A percentile compares a stretch with the other conserved stretches of the same genome.
Evolutionary conservation across 495 filamentous ascomycete genomes (phyloP).

Genomic region (Pyrenopolyporus hunteri): DNA sequence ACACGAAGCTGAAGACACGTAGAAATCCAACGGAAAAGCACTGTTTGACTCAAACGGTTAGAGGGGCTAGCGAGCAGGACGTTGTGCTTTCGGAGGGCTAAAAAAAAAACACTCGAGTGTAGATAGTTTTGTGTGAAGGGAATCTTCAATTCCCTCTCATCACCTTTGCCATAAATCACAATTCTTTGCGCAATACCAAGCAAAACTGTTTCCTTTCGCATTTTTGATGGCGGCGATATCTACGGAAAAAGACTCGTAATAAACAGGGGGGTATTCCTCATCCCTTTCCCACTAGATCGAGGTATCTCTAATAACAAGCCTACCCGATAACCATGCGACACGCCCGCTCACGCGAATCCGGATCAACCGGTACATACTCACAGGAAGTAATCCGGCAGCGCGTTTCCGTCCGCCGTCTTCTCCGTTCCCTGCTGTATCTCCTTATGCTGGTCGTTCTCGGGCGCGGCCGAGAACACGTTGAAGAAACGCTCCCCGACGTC

Average conservation of each 20-base stretch:
- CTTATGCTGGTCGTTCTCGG: slow-evolving; percentile 91
- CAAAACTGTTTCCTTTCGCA: slow-evolving; percentile 3
- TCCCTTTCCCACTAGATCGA: slow-evolving; percentile 1
- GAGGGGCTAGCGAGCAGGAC: neutral
- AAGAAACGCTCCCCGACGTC: slow-evolving; percentile 90
- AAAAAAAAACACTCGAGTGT: slow-evolving; percentile 21
- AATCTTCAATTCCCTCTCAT: slow-evolving; percentile 2
- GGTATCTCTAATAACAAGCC: slow-evolving; percentile 12
- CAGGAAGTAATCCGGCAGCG: slow-evolving; percentile 63
- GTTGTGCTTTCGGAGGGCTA: slow-evolving; percentile 4
- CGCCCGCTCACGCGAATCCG: neutral
- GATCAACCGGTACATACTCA: slow-evolving; percentile 26
- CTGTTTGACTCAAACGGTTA: slow-evolving; percentile 2
- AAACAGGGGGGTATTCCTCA: slow-evolving; percentile 26
- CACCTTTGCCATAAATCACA: neutral
- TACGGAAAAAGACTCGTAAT: slow-evolving; percentile 12
- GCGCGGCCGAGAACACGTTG: slow-evolving; percentile 96
- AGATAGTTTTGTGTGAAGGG: slow-evolving; percentile 19
- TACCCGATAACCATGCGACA: slow-evolving; percentile 1
- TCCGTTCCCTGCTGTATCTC: slow-evolving; percentile 71
- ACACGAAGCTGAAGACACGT: neutral
- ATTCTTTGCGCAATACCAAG: slow-evolving; percentile 5
- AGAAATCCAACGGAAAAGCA: neutral
- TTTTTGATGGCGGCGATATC: slow-evolving; percentile 1
- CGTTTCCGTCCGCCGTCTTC: slow-evolving; percentile 57